Evolutionary conservation across 176 grass and related monocot species (phyloP).

Genomic region (Zea luxurians): DNA sequence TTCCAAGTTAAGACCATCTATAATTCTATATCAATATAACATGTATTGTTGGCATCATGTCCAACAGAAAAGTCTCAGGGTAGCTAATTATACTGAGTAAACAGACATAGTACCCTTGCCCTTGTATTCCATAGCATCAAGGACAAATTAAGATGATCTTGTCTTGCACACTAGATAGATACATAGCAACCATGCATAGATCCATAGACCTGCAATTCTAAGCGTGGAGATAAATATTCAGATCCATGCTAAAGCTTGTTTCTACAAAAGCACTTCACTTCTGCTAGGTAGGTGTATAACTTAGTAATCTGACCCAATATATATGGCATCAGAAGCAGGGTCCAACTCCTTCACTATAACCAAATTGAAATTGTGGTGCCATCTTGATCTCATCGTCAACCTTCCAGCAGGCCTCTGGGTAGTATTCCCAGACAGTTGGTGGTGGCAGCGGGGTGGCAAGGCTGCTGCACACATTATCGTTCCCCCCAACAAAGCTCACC

Average conservation of each 20-base stretch:
- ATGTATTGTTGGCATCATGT: constrained; percentile 32
- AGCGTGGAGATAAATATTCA: constrained; percentile 23
- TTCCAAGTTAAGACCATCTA: constrained; percentile 26
- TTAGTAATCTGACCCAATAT: constrained; percentile 32
- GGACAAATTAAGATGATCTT: constrained; percentile 38
- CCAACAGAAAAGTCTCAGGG: constrained; percentile 27
- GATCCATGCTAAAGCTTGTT: constrained; percentile 45
- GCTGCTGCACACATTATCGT: constrained; percentile 29
- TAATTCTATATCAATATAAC: constrained; percentile 29
- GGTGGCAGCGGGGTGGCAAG: constrained; percentile 33
- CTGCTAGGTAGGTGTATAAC: constrained; percentile 39
- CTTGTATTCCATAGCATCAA: constrained; percentile 36
- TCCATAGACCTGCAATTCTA: constrained; percentile 40
- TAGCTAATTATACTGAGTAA: constrained; percentile 40
- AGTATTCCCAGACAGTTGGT: constrained; percentile 47
- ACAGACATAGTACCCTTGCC: constrained; percentile 43
- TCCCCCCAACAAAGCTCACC: constrained; percentile 27
- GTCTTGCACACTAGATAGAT: constrained; percentile 41
- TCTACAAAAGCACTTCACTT: constrained; percentile 56
- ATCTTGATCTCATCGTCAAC: constrained; percentile 68
- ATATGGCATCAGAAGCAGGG: constrained; percentile 47
- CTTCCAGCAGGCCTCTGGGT: constrained; percentile 49
- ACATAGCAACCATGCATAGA: constrained; percentile 30
- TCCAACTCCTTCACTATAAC: constrained; percentile 40
- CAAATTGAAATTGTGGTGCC: constrained; percentile 27